Evolutionary conservation across 345 rosid species (phyloP).

Genomic region (Hirschfeldia incana): DNA sequence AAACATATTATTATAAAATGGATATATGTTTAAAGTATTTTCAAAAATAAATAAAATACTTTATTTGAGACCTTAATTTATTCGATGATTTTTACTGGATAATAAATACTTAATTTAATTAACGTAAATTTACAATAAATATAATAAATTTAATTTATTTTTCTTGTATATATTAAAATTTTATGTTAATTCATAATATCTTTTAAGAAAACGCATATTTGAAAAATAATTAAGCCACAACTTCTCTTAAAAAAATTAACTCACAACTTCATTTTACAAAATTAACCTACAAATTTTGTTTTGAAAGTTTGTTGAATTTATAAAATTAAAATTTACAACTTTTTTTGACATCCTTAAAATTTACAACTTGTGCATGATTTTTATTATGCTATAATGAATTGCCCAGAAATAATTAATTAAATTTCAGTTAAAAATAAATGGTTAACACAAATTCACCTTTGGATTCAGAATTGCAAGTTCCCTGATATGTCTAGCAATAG

Average conservation of each 20-base stretch:
- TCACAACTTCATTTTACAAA: not conserved
- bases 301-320: too few relatives aligned
- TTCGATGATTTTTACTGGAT: not conserved
- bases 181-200: not conserved
- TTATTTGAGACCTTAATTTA: not conserved
- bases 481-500: constrained; percentile 81
- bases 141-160: too few relatives aligned
- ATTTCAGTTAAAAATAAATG: too few relatives aligned
- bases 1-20: not conserved
- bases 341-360: too few relatives aligned
- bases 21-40: not conserved
- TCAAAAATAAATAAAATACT: not conserved
- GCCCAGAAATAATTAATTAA: too few relatives aligned
- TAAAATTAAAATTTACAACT: too few relatives aligned
- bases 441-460: constrained; percentile 38
- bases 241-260: not conserved
- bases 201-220: too few relatives aligned
- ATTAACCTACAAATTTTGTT: too few relatives aligned
- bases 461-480: constrained; percentile 97
- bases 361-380: too few relatives aligned
- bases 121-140: not conserved
- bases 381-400: too few relatives aligned
- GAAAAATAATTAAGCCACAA: not conserved
- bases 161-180: too few relatives aligned
- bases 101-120: not conserved